phyloP scores from a whole-genome alignment of 345 rosid species.

The Adansonia digitata region DNA sequence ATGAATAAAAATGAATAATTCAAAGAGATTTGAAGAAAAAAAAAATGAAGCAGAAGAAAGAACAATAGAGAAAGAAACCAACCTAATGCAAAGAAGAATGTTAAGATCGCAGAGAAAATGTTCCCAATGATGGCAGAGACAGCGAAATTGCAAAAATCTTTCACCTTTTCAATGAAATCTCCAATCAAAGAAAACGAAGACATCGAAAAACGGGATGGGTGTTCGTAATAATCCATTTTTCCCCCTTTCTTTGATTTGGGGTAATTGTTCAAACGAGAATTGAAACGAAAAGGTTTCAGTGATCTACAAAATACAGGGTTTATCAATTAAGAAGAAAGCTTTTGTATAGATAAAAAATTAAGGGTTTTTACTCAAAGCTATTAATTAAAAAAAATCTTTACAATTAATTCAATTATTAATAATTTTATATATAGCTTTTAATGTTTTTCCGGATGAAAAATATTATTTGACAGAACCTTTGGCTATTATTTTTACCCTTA shows the following conservation, averaged over 20 bases:
- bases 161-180: conserved; percentile 54
- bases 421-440: too few species aligned
- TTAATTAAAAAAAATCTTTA: too few species aligned
- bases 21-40: background rate
- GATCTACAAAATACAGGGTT: conserved; percentile 24
- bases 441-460: too few species aligned
- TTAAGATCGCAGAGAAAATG: conserved; percentile 86
- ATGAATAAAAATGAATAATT: conserved; percentile 8
- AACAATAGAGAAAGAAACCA: conserved; percentile 18
- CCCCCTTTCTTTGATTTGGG: background rate
- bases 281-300: background rate
- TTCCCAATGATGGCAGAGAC: conserved; percentile 76
- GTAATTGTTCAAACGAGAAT: background rate
- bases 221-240: conserved; percentile 52
- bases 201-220: conserved; percentile 48
- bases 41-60: background rate
- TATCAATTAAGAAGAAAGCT: background rate
- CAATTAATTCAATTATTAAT: too few species aligned
- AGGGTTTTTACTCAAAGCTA: background rate
- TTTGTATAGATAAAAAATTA: conserved; percentile 3
- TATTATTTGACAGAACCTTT: too few species aligned
- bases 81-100: conserved; percentile 97
- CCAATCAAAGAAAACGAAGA: conserved; percentile 40
- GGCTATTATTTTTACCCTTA: too few species aligned
- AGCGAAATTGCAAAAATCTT: conserved; percentile 55